A percentile compares a stretch with the other conserved stretches of the same genome.
Conservation (phyloP, 495 filamentous ascomycete species). For the Daldinia caldariorum region DNA sequence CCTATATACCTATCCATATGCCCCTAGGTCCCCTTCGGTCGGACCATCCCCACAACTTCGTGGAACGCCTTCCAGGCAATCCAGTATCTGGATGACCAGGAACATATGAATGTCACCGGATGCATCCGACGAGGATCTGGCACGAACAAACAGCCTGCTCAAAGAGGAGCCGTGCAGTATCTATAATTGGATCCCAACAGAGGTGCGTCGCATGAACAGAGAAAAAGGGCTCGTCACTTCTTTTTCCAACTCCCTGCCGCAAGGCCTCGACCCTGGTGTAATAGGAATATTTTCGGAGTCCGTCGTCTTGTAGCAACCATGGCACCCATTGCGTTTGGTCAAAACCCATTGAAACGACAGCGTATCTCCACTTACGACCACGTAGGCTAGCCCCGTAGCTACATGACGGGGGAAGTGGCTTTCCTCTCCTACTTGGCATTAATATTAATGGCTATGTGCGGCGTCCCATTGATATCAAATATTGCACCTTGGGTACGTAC, state of each 20-base stretch:
- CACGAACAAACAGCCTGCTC: neutral
- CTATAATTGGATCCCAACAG: neutral
- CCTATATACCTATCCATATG: neutral
- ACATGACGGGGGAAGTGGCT: neutral
- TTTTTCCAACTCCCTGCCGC: neutral
- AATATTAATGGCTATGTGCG: neutral
- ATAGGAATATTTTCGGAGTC: neutral
- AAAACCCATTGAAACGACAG: neutral
- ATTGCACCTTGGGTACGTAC: too few relatives aligned
- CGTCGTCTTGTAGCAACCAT: neutral
- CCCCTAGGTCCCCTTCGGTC: neutral
- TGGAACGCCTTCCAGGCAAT: neutral
- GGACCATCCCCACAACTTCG: neutral
- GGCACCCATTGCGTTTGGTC: neutral
- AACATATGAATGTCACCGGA: neutral
- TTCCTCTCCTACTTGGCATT: neutral
- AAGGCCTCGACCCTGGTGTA: neutral
- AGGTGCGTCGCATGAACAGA: neutral
- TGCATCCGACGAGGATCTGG: neutral
- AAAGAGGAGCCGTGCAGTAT: neutral
- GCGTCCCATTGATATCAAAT: neutral
- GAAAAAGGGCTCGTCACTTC: neutral
- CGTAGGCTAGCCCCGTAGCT: neutral
- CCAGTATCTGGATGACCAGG: neutral
- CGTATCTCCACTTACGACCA: neutral